A percentile compares a stretch with the other conserved stretches of the same genome.
These are phyloP conservation scores for Oxytropis ochrocephala DNA, from an alignment of 306 rosid species.

Conservation along the genomic window DNA sequence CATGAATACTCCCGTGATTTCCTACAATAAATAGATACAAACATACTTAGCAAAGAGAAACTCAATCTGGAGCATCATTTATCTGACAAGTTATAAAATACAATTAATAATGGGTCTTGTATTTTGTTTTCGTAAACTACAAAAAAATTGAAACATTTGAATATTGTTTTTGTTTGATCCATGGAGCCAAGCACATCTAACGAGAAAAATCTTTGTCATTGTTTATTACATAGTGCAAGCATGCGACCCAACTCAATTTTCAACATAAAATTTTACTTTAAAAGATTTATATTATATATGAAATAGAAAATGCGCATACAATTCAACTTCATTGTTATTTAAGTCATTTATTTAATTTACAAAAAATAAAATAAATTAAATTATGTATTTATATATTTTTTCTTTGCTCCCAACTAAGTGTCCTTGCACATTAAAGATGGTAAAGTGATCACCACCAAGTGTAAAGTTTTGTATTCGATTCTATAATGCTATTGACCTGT, in stretches of 20 bases:
- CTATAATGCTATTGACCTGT: neutral
- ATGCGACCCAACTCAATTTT: neutral
- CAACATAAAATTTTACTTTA: too few species aligned
- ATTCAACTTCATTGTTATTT: neutral
- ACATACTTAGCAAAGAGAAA: neutral
- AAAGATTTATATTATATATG: neutral
- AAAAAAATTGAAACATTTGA: neutral
- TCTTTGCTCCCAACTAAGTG: too few species aligned
- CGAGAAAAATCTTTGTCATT: too few species aligned
- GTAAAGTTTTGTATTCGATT: neutral
- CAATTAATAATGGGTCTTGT: neutral
- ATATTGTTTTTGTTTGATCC: too few species aligned
- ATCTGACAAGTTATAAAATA: neutral
- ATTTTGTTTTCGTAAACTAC: neutral
- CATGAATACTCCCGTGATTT: constrained; percentile 60
- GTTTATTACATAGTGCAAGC: neutral
- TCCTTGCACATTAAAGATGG: too few species aligned
- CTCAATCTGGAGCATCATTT: neutral
- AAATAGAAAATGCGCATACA: neutral
- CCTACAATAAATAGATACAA: constrained; percentile 14
- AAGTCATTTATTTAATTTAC: neutral
- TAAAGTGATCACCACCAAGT: too few species aligned
- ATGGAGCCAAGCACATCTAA: too few species aligned
- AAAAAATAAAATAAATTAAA: too few species aligned
- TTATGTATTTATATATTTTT: neutral